Evolutionary conservation across 2,329 filamentous ascomycete species (phyloP).

Genomic region (Phialophora verrucosa): DNA sequence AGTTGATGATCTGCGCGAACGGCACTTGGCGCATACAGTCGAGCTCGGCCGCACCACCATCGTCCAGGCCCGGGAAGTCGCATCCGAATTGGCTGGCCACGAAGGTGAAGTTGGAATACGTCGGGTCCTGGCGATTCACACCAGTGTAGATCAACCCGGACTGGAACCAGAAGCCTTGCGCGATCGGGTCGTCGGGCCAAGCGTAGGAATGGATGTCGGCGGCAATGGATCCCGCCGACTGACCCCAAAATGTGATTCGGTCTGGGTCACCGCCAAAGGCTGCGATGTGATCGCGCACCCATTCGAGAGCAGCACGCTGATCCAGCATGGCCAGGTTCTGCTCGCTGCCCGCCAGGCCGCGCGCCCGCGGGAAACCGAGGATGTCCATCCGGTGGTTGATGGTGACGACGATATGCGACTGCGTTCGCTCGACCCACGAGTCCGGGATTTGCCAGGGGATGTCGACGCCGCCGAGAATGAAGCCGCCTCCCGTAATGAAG

Average conservation of each 20-base stretch:
- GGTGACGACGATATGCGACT: conserved; percentile 47
- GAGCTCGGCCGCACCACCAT: conserved; percentile 39
- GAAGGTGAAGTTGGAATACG: conserved; percentile 42
- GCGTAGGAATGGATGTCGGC: conserved; percentile 31
- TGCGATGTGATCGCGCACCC: conserved; percentile 58
- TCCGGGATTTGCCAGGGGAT: conserved; percentile 51
- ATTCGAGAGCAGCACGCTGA: conserved; percentile 56
- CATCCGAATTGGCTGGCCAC: conserved; percentile 43
- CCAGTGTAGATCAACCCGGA: conserved; percentile 32
- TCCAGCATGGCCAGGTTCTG: conserved; percentile 61
- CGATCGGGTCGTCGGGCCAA: conserved; percentile 40
- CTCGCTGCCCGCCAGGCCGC: conserved; percentile 36
- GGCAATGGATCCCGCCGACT: conserved; percentile 47
- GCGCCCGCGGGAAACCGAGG: conserved; percentile 45
- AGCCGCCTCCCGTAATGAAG: conserved; percentile 21
- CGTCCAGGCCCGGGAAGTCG: conserved; percentile 29
- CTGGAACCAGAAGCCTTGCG: conserved; percentile 30
- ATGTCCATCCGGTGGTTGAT: conserved; percentile 52
- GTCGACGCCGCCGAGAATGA: conserved; percentile 43
- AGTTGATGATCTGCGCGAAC: conserved; percentile 40
- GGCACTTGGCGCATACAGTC: conserved; percentile 43
- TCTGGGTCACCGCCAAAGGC: conserved; percentile 58
- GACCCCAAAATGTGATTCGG: conserved; percentile 56
- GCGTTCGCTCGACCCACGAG: conserved; percentile 49
- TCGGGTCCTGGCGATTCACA: conserved; percentile 23